phyloP scores from a whole-genome alignment of 2,329 filamentous ascomycete genomes.

The Monascus ruber region DNA sequence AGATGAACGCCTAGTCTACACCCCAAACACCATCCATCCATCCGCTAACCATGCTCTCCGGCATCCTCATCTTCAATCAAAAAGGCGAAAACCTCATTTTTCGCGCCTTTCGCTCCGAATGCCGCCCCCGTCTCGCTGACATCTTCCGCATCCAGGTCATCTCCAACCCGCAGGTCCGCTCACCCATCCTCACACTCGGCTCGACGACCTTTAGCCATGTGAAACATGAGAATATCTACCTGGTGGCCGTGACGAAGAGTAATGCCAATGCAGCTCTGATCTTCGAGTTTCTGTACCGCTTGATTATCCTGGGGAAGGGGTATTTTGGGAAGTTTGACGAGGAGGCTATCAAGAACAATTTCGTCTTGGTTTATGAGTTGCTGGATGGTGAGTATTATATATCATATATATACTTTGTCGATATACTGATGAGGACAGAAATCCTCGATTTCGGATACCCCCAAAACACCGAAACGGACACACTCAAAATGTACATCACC shows the following conservation, averaged over 20 bases:
- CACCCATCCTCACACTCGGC: conserved; percentile 90
- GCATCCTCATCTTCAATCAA: conserved; percentile 96
- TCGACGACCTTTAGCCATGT: conserved; percentile 97
- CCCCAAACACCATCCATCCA: too few species aligned
- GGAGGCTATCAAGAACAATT: conserved; percentile 99
- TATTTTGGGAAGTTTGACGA: conserved; percentile 99
- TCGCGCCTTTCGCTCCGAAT: conserved; percentile 96
- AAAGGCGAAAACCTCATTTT: conserved; percentile 99
- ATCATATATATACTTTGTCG: background rate
- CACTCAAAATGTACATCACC: conserved; percentile 99
- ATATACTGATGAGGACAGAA: conserved; percentile 43
- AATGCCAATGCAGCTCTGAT: conserved; percentile 97
- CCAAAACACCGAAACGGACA: conserved; percentile 97
- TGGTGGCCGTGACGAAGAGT: conserved; percentile 95
- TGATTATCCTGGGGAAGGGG: conserved; percentile 79
- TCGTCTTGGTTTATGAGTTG: conserved; percentile 95
- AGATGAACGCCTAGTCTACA: too few species aligned
- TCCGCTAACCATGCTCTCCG: conserved; percentile 63
- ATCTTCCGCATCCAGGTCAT: conserved; percentile 99
- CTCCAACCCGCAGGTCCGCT: conserved; percentile 93
- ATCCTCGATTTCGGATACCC: conserved; percentile 98
- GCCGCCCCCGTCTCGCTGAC: conserved; percentile 90
- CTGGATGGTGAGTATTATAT: conserved; percentile 57
- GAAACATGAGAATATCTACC: conserved; percentile 97
- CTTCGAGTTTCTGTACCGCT: conserved; percentile 92